Base-by-base conservation (phyloP, 2,329 filamentous ascomycete species). In the Alternaria incomplexa region DNA sequence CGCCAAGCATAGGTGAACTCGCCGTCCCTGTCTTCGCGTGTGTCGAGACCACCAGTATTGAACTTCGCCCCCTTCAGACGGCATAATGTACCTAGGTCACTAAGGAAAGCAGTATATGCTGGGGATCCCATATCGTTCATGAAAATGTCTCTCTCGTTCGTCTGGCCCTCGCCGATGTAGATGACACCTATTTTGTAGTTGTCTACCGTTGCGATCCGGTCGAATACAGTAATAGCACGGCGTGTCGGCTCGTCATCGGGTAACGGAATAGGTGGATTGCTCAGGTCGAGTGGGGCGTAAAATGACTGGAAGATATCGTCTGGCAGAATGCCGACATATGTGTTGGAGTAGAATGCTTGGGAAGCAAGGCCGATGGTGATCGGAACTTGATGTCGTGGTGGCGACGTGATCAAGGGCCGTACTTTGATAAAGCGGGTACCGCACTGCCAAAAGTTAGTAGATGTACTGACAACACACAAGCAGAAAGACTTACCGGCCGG, bases 181-280 rank as follows among this genome's bases (percentile, higher is more conserved):
- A 99, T 90, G 22, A 99, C 91, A 15, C 96, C 96, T 45, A 97
- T 91, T 80, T 97, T 97, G 84, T 98, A 93, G 7, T 93, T 93
- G 79, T 99, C 96, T 5, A 99, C 90, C 9, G 93, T 94, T 40
- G 95, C 91, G 68, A 89, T 96, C 30, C 90, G 89, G 79, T 99
- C 96, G 78, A 99, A 96, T 12, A 89, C 85, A 40, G 87, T 87
- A 43, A 99, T 90, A 1, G 93, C 91, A 69, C 95, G 89, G 40
- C 88, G 86, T 3, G 90, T 88, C 30, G 87, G 86, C 15, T 93
- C 91, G 62, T 91, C 88, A 26, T 87, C 82, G 0, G 93, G 93
- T 7, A 98, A 85, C 0, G 90, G 88, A 48, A 97, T 89, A 10
- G 92, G 93, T 50, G 91, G 90, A 59, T 74, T 80, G 61, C 63